Evolutionary conservation across 805 yeast genomes (phyloP).

Genomic region (Kazachstania viticola): DNA sequence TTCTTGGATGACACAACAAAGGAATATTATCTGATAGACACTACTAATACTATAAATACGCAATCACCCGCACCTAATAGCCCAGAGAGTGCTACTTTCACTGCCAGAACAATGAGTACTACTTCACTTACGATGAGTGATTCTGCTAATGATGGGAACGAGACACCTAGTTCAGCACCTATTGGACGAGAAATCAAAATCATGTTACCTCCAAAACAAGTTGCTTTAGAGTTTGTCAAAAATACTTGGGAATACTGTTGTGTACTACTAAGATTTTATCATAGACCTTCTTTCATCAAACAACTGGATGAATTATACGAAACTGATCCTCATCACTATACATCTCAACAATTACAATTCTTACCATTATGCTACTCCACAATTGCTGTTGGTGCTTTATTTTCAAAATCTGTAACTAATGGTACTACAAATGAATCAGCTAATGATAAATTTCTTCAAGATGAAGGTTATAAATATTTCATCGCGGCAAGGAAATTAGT

Average conservation of each 20-base stretch:
- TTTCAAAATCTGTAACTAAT: slow-evolving; percentile 30
- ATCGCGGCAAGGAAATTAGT: slow-evolving; percentile 76
- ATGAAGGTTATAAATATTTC: slow-evolving; percentile 74
- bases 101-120: slow-evolving; percentile 1
- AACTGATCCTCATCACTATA: slow-evolving; percentile 63
- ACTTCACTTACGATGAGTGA: slow-evolving; percentile 3
- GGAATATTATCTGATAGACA: slow-evolving; percentile 13
- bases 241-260: slow-evolving; percentile 83
- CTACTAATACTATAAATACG: slow-evolving; percentile 3
- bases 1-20: slow-evolving; percentile 15
- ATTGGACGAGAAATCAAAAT: slow-evolving; percentile 45
- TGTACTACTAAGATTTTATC: slow-evolving; percentile 73
- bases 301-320: slow-evolving; percentile 69
- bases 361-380: slow-evolving; percentile 75
- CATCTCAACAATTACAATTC: slow-evolving; percentile 68
- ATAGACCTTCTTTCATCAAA: slow-evolving; percentile 67
- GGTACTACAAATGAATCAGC: slow-evolving; percentile 1
- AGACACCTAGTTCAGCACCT: background rate
- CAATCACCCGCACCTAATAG: slow-evolving; percentile 7
- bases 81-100: slow-evolving; percentile 5
- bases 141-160: slow-evolving; percentile 1
- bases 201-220: slow-evolving; percentile 65
- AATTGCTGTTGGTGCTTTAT: slow-evolving; percentile 77
- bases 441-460: slow-evolving; percentile 27
- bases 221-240: slow-evolving; percentile 60